Evolutionary conservation across 2,329 filamentous ascomycete species (phyloP), one percentile per base, ranked within the genome.

Genomic region (Aspergillus ustus): DNA sequence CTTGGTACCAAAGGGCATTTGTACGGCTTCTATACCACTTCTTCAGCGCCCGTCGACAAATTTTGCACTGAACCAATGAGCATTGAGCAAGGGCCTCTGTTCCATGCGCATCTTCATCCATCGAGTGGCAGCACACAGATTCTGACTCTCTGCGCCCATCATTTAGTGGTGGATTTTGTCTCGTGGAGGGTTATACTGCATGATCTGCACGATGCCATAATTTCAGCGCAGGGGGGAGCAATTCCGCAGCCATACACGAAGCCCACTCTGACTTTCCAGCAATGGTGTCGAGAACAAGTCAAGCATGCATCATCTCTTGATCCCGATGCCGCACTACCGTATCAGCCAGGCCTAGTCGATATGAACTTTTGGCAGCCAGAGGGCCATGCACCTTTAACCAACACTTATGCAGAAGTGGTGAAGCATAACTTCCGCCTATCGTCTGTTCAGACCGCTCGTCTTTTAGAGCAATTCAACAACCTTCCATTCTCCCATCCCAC

Each of bases 181-280:
- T 61, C 59, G 3, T 61, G 59, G 59, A 28, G 53, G 15, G 29
- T 61, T 20, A 57, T 61, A 7, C 31, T 61, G 50, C 49, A 57
- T 7, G 59, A 61, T 22, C 40, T 61, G 7, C 49, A 61, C 8
- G 22, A 57, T 15, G 37, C 37, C 7, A n/a, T 61, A 9, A 15
- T 37, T 20, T 29, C 49, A 44, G 49, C 34, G 17, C 17, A 45
- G 17, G 20, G 19, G 11, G 31, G 15, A 8, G 7, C 37, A 7
- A 25, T n/a, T 31, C 22, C 9, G 28, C 7, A 37, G 29, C 20
- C 31, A 25, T 7, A n/a, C 53, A 48, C 28, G 43, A 45, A 40
- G 9, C 25, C 55, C 9, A 43, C 59, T 4, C 44, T 61, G 15
- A 48, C 43, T 20, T 61, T 57, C 43, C 53, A 57, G 40, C 49